Percentiles rank a stretch among this genome's conserved stretches.
phyloP scores from a whole-genome alignment of 371 early-diverging fungal species.

The Mucor sp. region DNA sequence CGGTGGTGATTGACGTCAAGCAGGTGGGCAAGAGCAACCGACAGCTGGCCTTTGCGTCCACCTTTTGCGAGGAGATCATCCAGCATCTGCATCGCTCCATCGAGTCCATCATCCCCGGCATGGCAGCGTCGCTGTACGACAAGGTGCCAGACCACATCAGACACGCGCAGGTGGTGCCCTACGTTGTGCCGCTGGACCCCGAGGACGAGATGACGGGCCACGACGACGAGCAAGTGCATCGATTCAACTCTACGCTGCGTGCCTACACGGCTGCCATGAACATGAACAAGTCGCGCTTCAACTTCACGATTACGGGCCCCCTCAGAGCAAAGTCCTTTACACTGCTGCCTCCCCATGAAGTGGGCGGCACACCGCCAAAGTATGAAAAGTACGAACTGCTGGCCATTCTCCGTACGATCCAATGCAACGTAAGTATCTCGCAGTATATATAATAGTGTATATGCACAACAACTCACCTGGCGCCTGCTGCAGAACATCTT shows the following conservation, averaged over 20 bases:
- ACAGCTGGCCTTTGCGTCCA: constrained; percentile 33
- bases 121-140: constrained; percentile 13
- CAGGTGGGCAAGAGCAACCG: constrained; percentile 25
- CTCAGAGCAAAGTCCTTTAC: constrained; percentile 19
- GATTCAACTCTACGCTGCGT: constrained; percentile 26
- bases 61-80: constrained; percentile 35
- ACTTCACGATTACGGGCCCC: constrained; percentile 18
- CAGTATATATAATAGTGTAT: background rate
- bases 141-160: constrained; percentile 22
- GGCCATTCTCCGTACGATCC: constrained; percentile 33
- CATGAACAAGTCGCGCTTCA: constrained; percentile 38
- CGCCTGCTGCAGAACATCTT: constrained; percentile 40
- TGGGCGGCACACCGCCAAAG: constrained; percentile 16
- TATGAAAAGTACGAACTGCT: constrained; percentile 43
- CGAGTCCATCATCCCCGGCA: constrained; percentile 21
- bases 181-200: constrained; percentile 4
- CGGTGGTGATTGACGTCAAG: constrained; percentile 31
- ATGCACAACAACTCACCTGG: background rate
- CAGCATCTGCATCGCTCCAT: constrained; percentile 37
- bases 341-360: constrained; percentile 33
- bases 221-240: constrained; percentile 8
- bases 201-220: constrained; percentile 20
- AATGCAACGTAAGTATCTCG: constrained; percentile 31
- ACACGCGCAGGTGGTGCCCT: constrained; percentile 6
- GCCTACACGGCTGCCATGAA: constrained; percentile 47